These are phyloP conservation scores for Vitis riparia DNA, from an alignment of 164 flowering plant species.

Conservation along the genomic window DNA sequence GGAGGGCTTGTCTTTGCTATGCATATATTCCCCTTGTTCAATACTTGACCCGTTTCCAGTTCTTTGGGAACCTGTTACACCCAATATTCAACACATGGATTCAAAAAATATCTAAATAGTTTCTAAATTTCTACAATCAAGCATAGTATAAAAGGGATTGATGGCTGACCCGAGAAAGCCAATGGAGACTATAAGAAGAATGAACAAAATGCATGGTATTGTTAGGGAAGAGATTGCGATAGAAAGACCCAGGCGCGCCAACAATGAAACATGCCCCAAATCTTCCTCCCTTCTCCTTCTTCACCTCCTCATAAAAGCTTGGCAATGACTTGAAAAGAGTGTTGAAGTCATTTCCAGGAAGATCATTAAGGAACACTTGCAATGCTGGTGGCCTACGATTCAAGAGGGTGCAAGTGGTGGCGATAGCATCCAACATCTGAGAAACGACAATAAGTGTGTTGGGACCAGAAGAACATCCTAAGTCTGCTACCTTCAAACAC, in stretches of 20 bases:
- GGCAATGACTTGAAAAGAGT: slow-evolving; percentile 19
- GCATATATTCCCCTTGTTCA: slow-evolving; percentile 18
- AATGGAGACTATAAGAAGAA: slow-evolving; percentile 19
- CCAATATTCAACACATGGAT: too few relatives aligned
- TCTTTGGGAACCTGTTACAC: slow-evolving; percentile 8
- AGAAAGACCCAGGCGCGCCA: slow-evolving; percentile 20
- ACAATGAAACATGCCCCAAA: slow-evolving; percentile 6
- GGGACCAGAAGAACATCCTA: background rate
- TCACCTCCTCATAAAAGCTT: slow-evolving; percentile 4
- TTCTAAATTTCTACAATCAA: too few relatives aligned
- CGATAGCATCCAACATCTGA: background rate
- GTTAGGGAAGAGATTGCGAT: slow-evolving; percentile 22
- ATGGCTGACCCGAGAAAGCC: slow-evolving; percentile 18
- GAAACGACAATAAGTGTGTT: slow-evolving; percentile 1
- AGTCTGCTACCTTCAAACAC: slow-evolving; percentile 14
- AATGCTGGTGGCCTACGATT: background rate
- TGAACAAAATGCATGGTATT: slow-evolving; percentile 16
- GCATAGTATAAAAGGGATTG: background rate
- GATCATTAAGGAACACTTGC: slow-evolving; percentile 11
- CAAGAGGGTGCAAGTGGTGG: background rate
- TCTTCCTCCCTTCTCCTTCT: background rate
- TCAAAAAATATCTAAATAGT: too few relatives aligned
- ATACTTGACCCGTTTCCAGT: background rate
- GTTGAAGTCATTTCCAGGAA: slow-evolving; percentile 17
- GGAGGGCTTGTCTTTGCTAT: slow-evolving; percentile 16